Conservation (phyloP, 805 yeast genomes). For the Danielia reshetovae region DNA sequence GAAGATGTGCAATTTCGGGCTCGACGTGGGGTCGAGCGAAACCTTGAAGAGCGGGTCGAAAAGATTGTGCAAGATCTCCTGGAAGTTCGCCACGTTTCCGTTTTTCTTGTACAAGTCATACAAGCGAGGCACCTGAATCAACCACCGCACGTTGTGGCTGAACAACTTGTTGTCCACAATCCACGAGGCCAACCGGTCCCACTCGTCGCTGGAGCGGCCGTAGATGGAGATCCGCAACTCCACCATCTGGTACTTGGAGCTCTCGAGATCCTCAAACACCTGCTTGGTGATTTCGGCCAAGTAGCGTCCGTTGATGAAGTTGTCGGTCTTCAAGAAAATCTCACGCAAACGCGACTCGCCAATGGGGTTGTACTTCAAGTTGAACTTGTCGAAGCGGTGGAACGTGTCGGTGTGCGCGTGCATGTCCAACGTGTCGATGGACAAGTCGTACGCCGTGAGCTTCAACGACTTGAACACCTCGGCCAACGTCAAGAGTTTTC, state of each 20-base stretch:
- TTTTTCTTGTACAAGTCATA: conserved; percentile 84
- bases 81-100: conserved; percentile 66
- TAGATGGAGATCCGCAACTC: conserved; percentile 94
- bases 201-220: conserved; percentile 85
- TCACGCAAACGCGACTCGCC: conserved; percentile 98
- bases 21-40: conserved; percentile 73
- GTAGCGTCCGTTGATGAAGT: conserved; percentile 82
- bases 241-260: conserved; percentile 94
- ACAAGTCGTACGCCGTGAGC: conserved; percentile 88
- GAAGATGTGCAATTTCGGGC: conserved; percentile 89
- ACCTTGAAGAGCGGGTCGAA: conserved; percentile 91
- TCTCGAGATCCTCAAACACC: conserved; percentile 90
- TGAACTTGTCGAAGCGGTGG: conserved; percentile 97
- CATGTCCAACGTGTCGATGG: conserved; percentile 97
- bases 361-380: conserved; percentile 93
- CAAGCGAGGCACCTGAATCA: conserved; percentile 90
- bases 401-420: conserved; percentile 98
- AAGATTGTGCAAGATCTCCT: conserved; percentile 71
- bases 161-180: conserved; percentile 86
- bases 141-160: conserved; percentile 95
- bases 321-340: conserved; percentile 92
- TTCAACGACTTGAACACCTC: conserved; percentile 90
- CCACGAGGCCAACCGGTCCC: conserved; percentile 97
- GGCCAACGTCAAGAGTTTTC: conserved; percentile 75
- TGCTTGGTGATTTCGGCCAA: conserved; percentile 92